Percentiles rank a stretch among this genome's conserved stretches.
phyloP scores from a whole-genome alignment of 108 stramenopile species.

The Phaeodactylum tricornutum region DNA sequence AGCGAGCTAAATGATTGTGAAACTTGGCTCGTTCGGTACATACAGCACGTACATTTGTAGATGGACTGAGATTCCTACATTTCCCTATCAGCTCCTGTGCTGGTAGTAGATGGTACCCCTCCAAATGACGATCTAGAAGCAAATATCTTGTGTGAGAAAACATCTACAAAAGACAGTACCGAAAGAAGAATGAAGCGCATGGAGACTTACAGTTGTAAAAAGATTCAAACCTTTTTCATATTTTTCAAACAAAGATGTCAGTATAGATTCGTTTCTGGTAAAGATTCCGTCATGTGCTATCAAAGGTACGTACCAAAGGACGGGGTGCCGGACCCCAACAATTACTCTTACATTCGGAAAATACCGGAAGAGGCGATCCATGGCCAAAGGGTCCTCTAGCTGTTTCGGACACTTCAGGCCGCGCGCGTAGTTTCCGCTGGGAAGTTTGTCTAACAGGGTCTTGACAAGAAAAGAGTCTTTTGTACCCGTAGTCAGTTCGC shows the following conservation, averaged over 20 bases:
- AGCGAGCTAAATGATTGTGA: slow-evolving; percentile 31
- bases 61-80: slow-evolving; percentile 8
- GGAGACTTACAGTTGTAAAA: slow-evolving; percentile 82
- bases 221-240: too few relatives aligned
- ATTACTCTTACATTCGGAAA: slow-evolving; percentile 57
- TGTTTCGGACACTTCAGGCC: slow-evolving; percentile 49
- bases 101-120: slow-evolving; percentile 33
- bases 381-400: slow-evolving; percentile 21
- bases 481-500: slow-evolving; percentile 30
- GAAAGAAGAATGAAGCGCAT: too few relatives aligned
- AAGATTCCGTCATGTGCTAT: too few relatives aligned
- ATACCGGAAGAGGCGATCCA: slow-evolving; percentile 18
- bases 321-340: slow-evolving; percentile 62
- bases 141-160: too few relatives aligned
- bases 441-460: too few relatives aligned
- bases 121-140: slow-evolving; percentile 39
- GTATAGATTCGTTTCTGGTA: too few relatives aligned
- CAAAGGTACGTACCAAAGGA: too few relatives aligned
- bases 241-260: too few relatives aligned
- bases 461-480: slow-evolving; percentile 17
- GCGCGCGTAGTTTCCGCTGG: neutral
- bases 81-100: slow-evolving; percentile 20
- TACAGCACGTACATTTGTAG: slow-evolving; percentile 17
- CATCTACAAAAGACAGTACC: too few relatives aligned
- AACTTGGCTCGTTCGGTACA: slow-evolving; percentile 65